phyloP scores from a whole-genome alignment of 352 stramenopile species.

The Globisporangium apiculatum region DNA sequence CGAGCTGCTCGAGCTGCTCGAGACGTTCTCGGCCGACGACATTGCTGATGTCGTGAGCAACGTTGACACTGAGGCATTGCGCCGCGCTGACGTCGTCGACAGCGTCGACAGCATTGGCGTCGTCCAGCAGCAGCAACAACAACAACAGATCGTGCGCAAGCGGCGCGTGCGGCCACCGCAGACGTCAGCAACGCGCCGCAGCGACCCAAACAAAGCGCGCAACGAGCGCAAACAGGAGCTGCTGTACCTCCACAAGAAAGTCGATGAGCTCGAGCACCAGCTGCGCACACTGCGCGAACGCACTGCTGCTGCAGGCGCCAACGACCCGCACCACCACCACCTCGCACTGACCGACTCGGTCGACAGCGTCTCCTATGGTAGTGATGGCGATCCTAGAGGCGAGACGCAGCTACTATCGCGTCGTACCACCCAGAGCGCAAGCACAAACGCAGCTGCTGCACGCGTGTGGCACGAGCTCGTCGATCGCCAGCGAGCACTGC shows the following conservation, averaged over 20 bases:
- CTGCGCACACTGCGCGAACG: not conserved
- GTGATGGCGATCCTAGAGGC: too few species aligned
- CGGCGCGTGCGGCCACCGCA: not conserved
- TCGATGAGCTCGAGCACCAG: not conserved
- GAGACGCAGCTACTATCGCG: too few species aligned
- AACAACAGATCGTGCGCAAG: not conserved
- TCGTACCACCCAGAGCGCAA: not conserved
- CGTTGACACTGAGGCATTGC: not conserved
- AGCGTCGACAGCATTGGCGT: not conserved
- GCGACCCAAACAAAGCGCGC: not conserved
- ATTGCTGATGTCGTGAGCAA: not conserved
- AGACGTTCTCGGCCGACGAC: conserved; percentile 1
- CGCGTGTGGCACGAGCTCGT: conserved; percentile 6
- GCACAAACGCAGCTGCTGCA: not conserved
- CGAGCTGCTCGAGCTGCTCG: conserved; percentile 5
- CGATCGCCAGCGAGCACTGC: conserved; percentile 1
- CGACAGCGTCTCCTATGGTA: not conserved
- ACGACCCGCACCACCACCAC: not conserved
- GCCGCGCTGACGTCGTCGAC: not conserved
- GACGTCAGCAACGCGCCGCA: not conserved
- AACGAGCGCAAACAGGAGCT: too few species aligned
- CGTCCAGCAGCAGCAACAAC: not conserved
- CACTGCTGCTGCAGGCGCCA: not conserved
- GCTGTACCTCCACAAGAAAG: too few species aligned
- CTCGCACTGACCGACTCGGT: not conserved